phyloP scores from a whole-genome alignment of 495 filamentous ascomycete genomes.

The Parathielavia hyrcaniae region DNA sequence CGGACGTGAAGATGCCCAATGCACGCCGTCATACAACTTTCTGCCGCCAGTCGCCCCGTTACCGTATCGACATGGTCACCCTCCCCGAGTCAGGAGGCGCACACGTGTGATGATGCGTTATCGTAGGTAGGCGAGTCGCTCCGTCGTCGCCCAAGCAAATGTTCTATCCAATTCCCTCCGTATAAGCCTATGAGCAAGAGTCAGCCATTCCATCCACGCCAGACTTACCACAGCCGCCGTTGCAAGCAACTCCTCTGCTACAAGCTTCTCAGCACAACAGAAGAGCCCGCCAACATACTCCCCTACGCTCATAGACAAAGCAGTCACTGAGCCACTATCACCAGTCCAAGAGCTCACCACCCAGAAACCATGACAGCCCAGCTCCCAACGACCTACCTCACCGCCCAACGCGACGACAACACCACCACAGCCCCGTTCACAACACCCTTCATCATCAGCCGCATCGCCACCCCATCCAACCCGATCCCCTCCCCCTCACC shows the following conservation, averaged over 20 bases:
- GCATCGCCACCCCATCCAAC: not conserved
- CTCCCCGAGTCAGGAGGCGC: not conserved
- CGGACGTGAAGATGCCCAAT: not conserved
- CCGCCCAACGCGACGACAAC: not conserved
- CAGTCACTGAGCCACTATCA: not conserved
- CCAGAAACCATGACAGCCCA: not conserved
- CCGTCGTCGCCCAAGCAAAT: too few species aligned
- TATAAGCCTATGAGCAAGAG: too few species aligned
- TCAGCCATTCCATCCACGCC: too few species aligned
- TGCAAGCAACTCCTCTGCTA: too few species aligned
- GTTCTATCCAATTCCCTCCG: too few species aligned
- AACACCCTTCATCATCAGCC: not conserved
- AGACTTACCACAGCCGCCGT: too few species aligned
- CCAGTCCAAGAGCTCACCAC: not conserved
- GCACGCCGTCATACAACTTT: not conserved
- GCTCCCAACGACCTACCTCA: not conserved
- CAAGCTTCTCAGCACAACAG: too few species aligned
- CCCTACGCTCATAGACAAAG: too few species aligned
- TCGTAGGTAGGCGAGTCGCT: too few species aligned
- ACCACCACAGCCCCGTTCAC: not conserved
- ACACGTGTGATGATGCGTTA: not conserved
- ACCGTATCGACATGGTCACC: not conserved
- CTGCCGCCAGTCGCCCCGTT: not conserved
- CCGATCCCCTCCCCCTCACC: not conserved
- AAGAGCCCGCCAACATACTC: too few species aligned